Percentiles rank a stretch among this genome's conserved stretches.
phyloP scores from a whole-genome alignment of 78 protist genomes.

The slime mould (Dictyostelium discoideum) region dicty_2.7 NC_007091.3:2012501-2013000 shows the following conservation, averaged over 20 bases:
- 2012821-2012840: not conserved
- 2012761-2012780: not conserved
- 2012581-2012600: not conserved
- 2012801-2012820: not conserved
- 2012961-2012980: not conserved
- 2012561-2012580: not conserved
- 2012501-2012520: no score
- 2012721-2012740: not conserved
- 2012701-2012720: not conserved
- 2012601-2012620: not conserved
- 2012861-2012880: not conserved
- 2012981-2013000: not conserved
- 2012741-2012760: not conserved
- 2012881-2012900: no score
- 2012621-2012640: not conserved
- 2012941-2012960: no score
- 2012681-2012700: not conserved
- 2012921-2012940: no score
- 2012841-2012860: not conserved
- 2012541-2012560: not conserved
- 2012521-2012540: not conserved
- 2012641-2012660: not conserved
- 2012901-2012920: no score
- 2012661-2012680: not conserved
- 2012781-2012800: not conserved